Evolutionary conservation across 1,284 basidiomycete genomes (phyloP).

Genomic region (Taiwanofungus camphoratus): DNA sequence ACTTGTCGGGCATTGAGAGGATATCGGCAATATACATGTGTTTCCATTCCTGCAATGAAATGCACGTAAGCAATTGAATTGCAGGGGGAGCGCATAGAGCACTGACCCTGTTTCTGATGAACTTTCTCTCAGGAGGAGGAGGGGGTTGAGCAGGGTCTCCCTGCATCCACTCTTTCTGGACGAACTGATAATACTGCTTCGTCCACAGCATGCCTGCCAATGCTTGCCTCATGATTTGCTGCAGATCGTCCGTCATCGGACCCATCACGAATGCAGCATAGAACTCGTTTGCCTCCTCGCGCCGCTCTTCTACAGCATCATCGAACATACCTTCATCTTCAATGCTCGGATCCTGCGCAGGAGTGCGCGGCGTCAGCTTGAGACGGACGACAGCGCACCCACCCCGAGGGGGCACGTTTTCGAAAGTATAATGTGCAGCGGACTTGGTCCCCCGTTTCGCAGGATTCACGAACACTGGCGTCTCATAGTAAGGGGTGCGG

Average conservation of each 20-base stretch:
- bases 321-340: constrained; percentile 92
- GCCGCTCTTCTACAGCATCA: constrained; percentile 80
- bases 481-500: constrained; percentile 49
- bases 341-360: constrained; percentile 72
- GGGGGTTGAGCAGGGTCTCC: constrained; percentile 94
- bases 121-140: constrained; percentile 87
- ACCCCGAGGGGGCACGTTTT: constrained; percentile 82
- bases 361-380: constrained; percentile 80
- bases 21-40: constrained; percentile 96
- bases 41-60: constrained; percentile 72
- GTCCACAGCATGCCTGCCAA: constrained; percentile 98
- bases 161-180: constrained; percentile 93
- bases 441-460: constrained; percentile 87
- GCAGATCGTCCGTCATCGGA: constrained; percentile 86
- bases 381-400: constrained; percentile 95
- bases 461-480: constrained; percentile 75
- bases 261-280: constrained; percentile 79
- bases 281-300: constrained; percentile 94
- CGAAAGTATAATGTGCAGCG: constrained; percentile 88
- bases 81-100: constrained; percentile 11
- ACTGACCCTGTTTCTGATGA: constrained; percentile 73
- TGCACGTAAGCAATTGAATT: constrained; percentile 1
- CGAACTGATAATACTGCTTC: constrained; percentile 95
- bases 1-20: constrained; percentile 98
- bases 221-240: constrained; percentile 97